These are phyloP conservation scores for Cladosporium sp. DNA, from an alignment of 2,329 filamentous ascomycete genomes.

Conservation along the genomic window DNA sequence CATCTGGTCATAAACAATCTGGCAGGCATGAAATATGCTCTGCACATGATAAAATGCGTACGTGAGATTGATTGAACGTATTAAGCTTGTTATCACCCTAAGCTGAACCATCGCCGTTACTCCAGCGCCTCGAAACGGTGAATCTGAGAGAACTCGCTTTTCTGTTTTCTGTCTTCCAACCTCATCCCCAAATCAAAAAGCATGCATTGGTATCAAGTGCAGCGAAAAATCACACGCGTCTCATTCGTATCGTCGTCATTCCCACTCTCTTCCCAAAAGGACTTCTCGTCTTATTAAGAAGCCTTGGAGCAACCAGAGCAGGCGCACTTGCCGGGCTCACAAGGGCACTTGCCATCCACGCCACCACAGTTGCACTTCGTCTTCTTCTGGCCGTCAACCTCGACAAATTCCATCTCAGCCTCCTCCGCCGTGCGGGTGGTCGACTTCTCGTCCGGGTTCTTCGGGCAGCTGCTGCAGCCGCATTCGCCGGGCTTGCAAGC, in stretches of 20 bases:
- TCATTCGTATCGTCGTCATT: neutral
- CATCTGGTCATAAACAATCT: too few relatives aligned
- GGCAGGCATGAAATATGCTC: too few relatives aligned
- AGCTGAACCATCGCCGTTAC: too few relatives aligned
- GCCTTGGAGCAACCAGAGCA: constrained; percentile 43
- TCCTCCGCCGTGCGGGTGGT: constrained; percentile 22
- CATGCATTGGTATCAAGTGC: constrained; percentile 10
- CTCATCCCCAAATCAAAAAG: neutral
- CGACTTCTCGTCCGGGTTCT: constrained; percentile 35
- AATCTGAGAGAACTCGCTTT: neutral
- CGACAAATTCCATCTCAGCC: constrained; percentile 44
- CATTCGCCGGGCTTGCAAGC: constrained; percentile 34
- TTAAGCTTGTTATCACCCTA: too few relatives aligned
- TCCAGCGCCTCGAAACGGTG: neutral
- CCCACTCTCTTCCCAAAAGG: neutral
- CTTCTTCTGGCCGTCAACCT: constrained; percentile 40
- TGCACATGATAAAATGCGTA: too few relatives aligned
- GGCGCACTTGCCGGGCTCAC: constrained; percentile 42
- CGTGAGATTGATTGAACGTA: too few relatives aligned
- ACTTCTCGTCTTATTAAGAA: constrained; percentile 20
- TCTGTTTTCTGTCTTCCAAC: neutral
- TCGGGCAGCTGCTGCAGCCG: constrained; percentile 34
- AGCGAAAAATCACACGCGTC: neutral
- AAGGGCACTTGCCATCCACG: constrained; percentile 40
- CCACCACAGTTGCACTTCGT: constrained; percentile 47